phyloP scores from a whole-genome alignment of 2,329 filamentous ascomycete species.

The Elsinoe fawcettii region DNA sequence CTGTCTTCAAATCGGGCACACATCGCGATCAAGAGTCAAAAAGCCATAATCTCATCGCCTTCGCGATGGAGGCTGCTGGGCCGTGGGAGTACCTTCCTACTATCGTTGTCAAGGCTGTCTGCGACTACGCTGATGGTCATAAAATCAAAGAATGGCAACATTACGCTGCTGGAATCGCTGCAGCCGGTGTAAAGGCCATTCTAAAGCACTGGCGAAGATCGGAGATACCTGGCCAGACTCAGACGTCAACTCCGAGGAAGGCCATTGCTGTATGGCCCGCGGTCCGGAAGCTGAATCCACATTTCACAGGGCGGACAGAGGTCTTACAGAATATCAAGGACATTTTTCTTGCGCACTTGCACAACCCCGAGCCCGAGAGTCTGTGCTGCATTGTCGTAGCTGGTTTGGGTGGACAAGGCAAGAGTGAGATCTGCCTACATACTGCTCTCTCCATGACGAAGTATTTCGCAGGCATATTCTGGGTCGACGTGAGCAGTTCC shows the following conservation, averaged over 20 bases:
- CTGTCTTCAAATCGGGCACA: constrained; percentile 13
- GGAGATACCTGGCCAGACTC: neutral
- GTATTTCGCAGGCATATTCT: neutral
- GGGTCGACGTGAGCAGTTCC: neutral
- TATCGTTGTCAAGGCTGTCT: constrained; percentile 19
- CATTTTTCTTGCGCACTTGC: neutral
- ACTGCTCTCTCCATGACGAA: neutral
- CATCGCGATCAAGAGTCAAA: constrained; percentile 9
- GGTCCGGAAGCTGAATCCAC: neutral
- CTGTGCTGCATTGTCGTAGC: neutral
- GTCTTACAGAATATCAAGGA: neutral
- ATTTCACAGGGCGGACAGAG: neutral
- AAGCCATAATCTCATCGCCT: constrained; percentile 17
- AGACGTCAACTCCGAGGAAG: neutral
- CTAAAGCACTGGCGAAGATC: neutral
- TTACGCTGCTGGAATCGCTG: constrained; percentile 18
- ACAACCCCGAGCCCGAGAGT: neutral
- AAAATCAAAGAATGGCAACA: constrained; percentile 21
- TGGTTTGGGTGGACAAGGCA: neutral
- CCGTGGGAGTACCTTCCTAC: constrained; percentile 18
- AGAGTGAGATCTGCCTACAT: neutral
- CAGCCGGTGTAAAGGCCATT: constrained; percentile 16
- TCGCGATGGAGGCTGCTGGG: constrained; percentile 23
- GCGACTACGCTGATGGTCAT: constrained; percentile 22
- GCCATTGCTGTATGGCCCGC: neutral